Percentiles rank a stretch among this genome's conserved stretches.
phyloP scores from a whole-genome alignment of 495 filamentous ascomycete genomes.

The Xylaria acuta region DNA sequence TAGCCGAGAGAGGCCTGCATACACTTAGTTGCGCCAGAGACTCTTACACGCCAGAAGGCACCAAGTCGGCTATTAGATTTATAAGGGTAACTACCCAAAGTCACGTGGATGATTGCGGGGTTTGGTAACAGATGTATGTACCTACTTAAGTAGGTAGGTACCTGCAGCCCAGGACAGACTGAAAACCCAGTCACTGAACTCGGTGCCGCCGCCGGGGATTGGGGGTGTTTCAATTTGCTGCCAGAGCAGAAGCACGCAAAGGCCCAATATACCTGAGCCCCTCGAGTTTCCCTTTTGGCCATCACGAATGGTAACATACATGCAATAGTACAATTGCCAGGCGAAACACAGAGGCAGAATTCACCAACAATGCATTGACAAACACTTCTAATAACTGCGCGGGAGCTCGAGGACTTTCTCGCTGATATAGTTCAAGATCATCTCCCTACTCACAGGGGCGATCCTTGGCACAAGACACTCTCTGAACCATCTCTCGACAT shows the following conservation, averaged over 20 bases:
- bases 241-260: too few relatives aligned
- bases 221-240: not conserved
- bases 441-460: constrained; percentile 78
- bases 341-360: not conserved
- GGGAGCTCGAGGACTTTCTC: constrained; percentile 72
- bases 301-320: not conserved
- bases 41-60: not conserved
- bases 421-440: constrained; percentile 80
- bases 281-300: not conserved
- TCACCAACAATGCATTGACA: not conserved
- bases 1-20: not conserved
- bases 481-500: constrained; percentile 78
- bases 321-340: not conserved
- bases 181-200: not conserved
- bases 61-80: not conserved
- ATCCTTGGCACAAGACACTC: constrained; percentile 79
- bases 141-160: too few relatives aligned
- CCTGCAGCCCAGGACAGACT: too few relatives aligned
- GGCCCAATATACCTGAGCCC: not conserved
- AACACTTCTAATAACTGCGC: constrained; percentile 50
- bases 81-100: not conserved
- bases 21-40: not conserved
- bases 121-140: too few relatives aligned
- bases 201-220: not conserved
- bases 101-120: not conserved